phyloP scores from a whole-genome alignment of 2,329 filamentous ascomycete genomes.

The Elsinoe perseae region DNA sequence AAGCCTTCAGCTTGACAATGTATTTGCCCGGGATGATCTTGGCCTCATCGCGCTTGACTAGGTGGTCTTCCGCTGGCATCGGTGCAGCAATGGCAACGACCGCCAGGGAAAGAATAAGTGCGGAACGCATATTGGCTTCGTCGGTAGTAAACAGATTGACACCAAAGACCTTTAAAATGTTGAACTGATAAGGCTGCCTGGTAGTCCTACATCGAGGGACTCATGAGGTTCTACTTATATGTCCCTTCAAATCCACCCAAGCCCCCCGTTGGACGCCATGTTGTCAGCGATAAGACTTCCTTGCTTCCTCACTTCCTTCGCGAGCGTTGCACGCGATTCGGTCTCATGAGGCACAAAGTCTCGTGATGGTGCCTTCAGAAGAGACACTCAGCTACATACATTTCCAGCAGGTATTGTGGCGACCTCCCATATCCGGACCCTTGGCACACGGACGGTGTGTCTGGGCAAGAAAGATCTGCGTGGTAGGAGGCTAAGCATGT shows the following conservation, averaged over 20 bases:
- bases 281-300: background rate
- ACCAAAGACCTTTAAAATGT: background rate
- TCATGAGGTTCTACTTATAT: conserved; percentile 3
- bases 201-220: background rate
- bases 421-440: conserved; percentile 1
- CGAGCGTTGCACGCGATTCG: conserved; percentile 5
- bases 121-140: conserved; percentile 7
- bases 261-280: background rate
- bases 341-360: conserved; percentile 7
- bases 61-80: conserved; percentile 11
- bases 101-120: conserved; percentile 12
- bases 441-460: conserved; percentile 9
- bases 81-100: conserved; percentile 10
- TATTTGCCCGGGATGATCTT: conserved; percentile 16
- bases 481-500: background rate
- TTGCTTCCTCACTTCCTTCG: background rate
- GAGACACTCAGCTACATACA: background rate
- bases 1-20: conserved; percentile 18
- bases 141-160: background rate
- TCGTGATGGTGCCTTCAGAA: conserved; percentile 6
- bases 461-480: conserved; percentile 7
- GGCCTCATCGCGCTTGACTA: background rate
- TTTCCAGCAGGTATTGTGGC: conserved; percentile 13
- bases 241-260: background rate
- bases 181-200: background rate